phyloP scores from a whole-genome alignment of 306 rosid genomes.

The Dalbergia cultrata region DNA sequence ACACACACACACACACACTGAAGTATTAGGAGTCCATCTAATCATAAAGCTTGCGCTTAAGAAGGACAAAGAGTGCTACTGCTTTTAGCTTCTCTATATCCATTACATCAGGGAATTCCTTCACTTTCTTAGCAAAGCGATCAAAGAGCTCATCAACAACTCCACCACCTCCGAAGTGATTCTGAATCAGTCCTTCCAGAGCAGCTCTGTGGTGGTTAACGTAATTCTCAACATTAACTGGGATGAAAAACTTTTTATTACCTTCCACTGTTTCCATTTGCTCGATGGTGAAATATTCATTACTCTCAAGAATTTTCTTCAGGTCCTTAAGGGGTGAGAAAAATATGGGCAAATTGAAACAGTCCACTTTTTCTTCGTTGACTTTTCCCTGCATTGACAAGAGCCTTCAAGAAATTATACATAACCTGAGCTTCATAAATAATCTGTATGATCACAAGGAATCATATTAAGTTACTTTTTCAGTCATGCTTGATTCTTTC shows the following conservation, averaged over 20 bases:
- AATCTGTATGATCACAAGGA: background rate
- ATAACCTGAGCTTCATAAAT: background rate
- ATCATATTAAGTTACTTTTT: background rate
- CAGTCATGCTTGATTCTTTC: background rate
- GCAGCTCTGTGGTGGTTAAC: conserved; percentile 38
- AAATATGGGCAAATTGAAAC: conserved; percentile 48
- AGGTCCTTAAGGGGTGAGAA: conserved; percentile 33
- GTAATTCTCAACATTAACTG: background rate
- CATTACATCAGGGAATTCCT: conserved; percentile 30
- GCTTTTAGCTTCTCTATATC: background rate
- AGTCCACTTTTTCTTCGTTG: conserved; percentile 49
- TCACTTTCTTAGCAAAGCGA: conserved; percentile 41
- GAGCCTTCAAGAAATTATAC: background rate
- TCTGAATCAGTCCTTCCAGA: conserved; percentile 38
- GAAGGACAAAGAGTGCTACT: conserved; percentile 35
- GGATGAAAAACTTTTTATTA: background rate
- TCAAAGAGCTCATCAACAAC: conserved; percentile 44
- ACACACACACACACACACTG: too few relatives aligned
- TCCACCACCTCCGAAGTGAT: conserved; percentile 43
- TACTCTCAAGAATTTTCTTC: conserved; percentile 42
- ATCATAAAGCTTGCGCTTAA: conserved; percentile 36
- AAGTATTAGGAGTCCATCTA: background rate
- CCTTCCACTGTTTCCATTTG: conserved; percentile 17
- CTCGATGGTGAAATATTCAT: conserved; percentile 41
- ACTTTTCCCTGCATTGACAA: conserved; percentile 44